Evolutionary conservation across 2,329 filamentous ascomycete species (phyloP).

Genomic region (Sporothrix humicola): DNA sequence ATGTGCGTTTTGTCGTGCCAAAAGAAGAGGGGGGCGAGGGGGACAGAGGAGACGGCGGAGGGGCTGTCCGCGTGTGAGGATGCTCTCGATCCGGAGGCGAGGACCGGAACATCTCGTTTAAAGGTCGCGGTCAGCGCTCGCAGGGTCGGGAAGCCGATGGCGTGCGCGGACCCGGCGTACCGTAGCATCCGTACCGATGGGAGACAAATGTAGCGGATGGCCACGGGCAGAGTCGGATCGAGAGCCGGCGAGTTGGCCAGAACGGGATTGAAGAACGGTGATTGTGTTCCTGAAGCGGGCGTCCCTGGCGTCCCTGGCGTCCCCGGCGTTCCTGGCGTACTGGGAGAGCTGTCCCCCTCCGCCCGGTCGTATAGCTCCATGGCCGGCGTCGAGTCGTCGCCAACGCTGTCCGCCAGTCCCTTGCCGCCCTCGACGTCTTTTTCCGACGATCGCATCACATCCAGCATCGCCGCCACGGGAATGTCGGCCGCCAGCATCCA

Average conservation of each 20-base stretch:
- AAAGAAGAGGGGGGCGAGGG: slow-evolving; percentile 62
- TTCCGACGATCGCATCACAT: slow-evolving; percentile 51
- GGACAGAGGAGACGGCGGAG: too few species aligned
- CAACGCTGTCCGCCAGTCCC: not conserved
- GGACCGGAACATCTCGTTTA: slow-evolving; percentile 48
- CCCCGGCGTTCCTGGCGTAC: not conserved
- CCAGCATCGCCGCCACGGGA: slow-evolving; percentile 52
- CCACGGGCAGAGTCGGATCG: slow-evolving; percentile 39
- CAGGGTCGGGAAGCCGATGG: slow-evolving; percentile 51
- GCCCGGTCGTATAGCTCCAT: not conserved
- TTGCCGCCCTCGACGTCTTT: not conserved
- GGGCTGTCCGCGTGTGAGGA: too few species aligned
- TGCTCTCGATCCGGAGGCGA: too few species aligned
- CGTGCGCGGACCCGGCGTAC: slow-evolving; percentile 57
- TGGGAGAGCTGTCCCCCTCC: too few species aligned
- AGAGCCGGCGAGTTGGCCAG: not conserved
- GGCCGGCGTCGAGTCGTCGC: not conserved
- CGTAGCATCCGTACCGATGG: slow-evolving; percentile 58
- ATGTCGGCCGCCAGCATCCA: slow-evolving; percentile 56
- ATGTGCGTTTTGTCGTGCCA: slow-evolving; percentile 66
- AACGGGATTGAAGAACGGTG: not conserved
- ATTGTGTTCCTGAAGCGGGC: not conserved
- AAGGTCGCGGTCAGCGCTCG: slow-evolving; percentile 50
- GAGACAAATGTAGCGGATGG: slow-evolving; percentile 60
- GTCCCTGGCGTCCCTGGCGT: not conserved